phyloP scores from a whole-genome alignment of 75 land plant species.

The Cryptomeria japonica region DNA sequence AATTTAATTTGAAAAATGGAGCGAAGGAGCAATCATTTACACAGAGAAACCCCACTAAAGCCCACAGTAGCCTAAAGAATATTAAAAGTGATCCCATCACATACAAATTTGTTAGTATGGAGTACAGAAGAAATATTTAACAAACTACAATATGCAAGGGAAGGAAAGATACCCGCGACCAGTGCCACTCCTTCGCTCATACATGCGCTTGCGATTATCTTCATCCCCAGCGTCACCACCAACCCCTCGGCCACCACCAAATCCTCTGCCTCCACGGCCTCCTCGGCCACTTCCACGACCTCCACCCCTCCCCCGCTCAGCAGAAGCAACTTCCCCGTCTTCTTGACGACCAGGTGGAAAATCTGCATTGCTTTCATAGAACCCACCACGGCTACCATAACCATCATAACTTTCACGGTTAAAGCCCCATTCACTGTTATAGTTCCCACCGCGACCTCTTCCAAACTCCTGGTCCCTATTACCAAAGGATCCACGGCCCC shows the following conservation, averaged over 20 bases:
- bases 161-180: constrained; percentile 35
- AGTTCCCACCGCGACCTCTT: constrained; percentile 17
- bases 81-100: not conserved
- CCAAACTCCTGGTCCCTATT: constrained; percentile 14
- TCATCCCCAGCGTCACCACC: constrained; percentile 26
- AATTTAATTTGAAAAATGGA: not conserved
- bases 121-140: not conserved
- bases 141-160: not conserved
- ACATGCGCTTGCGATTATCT: constrained; percentile 20
- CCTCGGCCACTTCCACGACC: constrained; percentile 33
- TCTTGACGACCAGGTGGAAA: constrained; percentile 19
- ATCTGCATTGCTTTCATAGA: not conserved
- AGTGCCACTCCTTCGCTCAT: constrained; percentile 44
- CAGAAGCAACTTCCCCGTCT: constrained; percentile 18
- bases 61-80: not conserved
- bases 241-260: constrained; percentile 23
- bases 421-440: constrained; percentile 12
- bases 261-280: constrained; percentile 27
- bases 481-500: constrained; percentile 14
- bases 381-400: constrained; percentile 6
- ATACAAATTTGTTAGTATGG: not conserved
- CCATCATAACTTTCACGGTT: constrained; percentile 10
- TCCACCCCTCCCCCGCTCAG: constrained; percentile 21
- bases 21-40: not conserved
- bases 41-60: not conserved